Base-by-base conservation (phyloP, 257 asterid species). In the Gentiana straminea region DNA sequence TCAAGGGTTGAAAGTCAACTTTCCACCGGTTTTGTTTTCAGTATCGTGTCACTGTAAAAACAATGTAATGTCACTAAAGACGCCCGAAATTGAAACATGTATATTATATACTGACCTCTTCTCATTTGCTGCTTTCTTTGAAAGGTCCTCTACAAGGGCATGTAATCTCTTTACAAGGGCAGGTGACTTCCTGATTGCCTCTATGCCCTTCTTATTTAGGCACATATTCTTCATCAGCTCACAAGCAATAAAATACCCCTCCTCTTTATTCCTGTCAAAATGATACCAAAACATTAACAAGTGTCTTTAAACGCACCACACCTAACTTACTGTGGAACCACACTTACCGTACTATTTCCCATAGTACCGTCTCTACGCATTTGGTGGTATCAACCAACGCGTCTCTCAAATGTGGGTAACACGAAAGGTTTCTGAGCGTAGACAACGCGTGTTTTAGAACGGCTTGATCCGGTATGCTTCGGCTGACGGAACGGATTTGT, bases 381-480 rank as follows among this genome's bases (percentile, higher is more conserved):
- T 87, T 86, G 39, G 35, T 75, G 38, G 70, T 71, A 50, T 73
- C 76, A 33, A 78, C 75, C 63, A 92, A 46, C 36, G 66, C 70
- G 39, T 70, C 65, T 6, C 73, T 64, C 57, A 85, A 78, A 64
- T 77, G 82, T 41, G 95, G 94, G 70, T 81, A 83, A 33, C 85
- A 83, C 36, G 98, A 79, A 51, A 92, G 94, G 64, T 88, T 92
- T 78, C 90, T 69, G 13, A 92, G 93, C 62, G 97, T 92, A 36
- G 94, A 85, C 48, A 92, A 76, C 45, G 94, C 86, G 62, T 84
- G 94, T 70, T 88, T 92, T 5, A 88, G 79, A 58, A 92, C 78
- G 76, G 88, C 89, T 47, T 92, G 98, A 74, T 92, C 98, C 1
- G 98, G 98, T 64, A 85, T 75, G 73, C 98, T 92, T 34, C 95